phyloP scores from a whole-genome alignment of 768 basidiomycete genomes.

The Suillus hirtellus region DNA sequence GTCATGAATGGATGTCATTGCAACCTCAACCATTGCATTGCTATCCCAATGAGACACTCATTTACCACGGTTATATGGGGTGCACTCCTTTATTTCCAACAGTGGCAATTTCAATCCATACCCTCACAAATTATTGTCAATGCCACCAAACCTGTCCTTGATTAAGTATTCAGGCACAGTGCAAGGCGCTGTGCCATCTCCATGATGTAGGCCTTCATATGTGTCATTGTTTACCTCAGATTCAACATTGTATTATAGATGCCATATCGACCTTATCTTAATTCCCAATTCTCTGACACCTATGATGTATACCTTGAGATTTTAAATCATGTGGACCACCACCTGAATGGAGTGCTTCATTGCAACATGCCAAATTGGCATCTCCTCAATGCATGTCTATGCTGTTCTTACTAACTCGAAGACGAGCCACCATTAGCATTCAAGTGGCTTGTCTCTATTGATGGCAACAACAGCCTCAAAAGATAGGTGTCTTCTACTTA shows the following conservation, averaged over 20 bases:
- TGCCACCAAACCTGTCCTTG: no score
- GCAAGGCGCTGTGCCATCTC: no score
- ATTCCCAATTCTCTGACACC: constrained; percentile 3
- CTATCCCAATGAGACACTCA: no score
- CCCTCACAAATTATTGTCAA: no score
- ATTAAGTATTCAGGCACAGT: no score
- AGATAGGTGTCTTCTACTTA: not conserved
- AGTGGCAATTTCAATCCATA: no score
- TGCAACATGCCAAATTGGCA: constrained; percentile 13
- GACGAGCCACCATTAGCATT: not conserved
- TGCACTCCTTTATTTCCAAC: no score
- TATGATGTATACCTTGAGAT: constrained; percentile 17
- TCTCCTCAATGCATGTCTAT: constrained; percentile 11
- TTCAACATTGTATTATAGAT: not conserved
- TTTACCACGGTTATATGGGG: no score
- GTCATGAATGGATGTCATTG: no score
- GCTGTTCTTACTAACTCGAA: constrained; percentile 11
- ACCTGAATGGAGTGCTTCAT: constrained; percentile 4
- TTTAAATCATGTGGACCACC: not conserved
- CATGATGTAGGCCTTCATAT: not conserved
- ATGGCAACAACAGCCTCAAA: not conserved
- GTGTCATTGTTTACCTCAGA: not conserved
- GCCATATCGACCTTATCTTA: not conserved
- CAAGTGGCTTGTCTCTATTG: constrained; percentile 1
- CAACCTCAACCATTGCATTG: no score